These are phyloP conservation scores for Apiotrichum sp. DNA, from an alignment of 1,284 basidiomycete species.

Conservation along the genomic window DNA sequence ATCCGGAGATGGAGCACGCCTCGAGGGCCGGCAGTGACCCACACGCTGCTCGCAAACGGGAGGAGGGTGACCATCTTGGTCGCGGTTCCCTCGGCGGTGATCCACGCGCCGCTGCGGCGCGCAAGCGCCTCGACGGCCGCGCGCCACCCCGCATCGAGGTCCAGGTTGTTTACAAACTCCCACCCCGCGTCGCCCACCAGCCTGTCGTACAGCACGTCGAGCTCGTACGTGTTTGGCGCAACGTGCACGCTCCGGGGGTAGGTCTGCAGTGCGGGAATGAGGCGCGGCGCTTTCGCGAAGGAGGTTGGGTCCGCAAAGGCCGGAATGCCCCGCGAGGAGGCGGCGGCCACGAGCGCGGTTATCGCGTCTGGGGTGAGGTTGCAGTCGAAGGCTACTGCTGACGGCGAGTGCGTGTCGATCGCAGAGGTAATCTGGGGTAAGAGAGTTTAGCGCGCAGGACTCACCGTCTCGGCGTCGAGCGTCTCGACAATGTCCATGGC, in stretches of 20 bases:
- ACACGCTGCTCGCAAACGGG: conserved; percentile 69
- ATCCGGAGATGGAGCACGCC: conserved; percentile 42
- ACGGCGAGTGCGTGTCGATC: conserved; percentile 52
- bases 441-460: too few relatives aligned
- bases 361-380: conserved; percentile 63
- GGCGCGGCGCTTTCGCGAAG: conserved; percentile 63
- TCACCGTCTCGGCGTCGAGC: conserved; percentile 53
- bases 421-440: conserved; percentile 21
- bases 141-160: conserved; percentile 60
- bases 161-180: conserved; percentile 56
- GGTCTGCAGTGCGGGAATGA: conserved; percentile 60
- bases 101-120: conserved; percentile 1
- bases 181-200: conserved; percentile 14
- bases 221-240: conserved; percentile 74
- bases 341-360: conserved; percentile 49
- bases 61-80: conserved; percentile 73
- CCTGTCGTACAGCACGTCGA: conserved; percentile 58
- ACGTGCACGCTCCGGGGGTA: conserved; percentile 54
- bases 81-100: conserved; percentile 54
- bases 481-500: conserved; percentile 74
- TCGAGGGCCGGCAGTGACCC: conserved; percentile 72
- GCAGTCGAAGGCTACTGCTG: conserved; percentile 71
- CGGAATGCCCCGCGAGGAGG: conserved; percentile 21
- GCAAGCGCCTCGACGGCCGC: conserved; percentile 59
- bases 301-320: conserved; percentile 73